Evolutionary conservation across 2,329 filamentous ascomycete species (phyloP).

Genomic region (Hypoxylon sp.): DNA sequence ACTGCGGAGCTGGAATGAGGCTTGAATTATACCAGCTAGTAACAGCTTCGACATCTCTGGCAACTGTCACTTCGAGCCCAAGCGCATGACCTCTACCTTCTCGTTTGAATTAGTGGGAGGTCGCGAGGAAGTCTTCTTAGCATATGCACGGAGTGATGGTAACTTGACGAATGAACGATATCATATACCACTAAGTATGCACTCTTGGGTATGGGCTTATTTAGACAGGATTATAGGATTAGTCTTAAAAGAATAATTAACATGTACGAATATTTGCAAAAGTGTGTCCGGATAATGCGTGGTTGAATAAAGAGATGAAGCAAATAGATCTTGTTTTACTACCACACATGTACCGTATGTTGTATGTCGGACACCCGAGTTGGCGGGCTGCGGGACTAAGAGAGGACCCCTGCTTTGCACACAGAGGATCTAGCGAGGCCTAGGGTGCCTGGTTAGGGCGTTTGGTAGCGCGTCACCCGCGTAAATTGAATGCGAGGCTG

Average conservation of each 20-base stretch:
- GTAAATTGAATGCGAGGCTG: constrained; percentile 33
- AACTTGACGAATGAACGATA: neutral
- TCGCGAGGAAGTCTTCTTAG: constrained; percentile 1
- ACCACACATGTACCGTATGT: too few species aligned
- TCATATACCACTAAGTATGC: constrained; percentile 2
- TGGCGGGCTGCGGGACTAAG: neutral
- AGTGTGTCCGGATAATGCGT: neutral
- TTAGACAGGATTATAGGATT: neutral
- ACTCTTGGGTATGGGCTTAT: neutral
- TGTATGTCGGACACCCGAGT: neutral
- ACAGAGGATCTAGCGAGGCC: constrained; percentile 8
- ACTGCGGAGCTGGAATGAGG: constrained; percentile 58
- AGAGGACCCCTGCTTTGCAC: neutral
- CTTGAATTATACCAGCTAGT: constrained; percentile 56
- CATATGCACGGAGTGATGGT: neutral
- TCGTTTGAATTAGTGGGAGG: neutral
- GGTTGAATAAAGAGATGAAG: neutral
- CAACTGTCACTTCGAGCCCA: constrained; percentile 23
- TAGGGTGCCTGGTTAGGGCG: neutral
- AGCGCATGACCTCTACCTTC: neutral
- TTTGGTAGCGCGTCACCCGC: constrained; percentile 36
- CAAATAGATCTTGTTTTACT: neutral
- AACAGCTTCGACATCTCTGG: constrained; percentile 29
- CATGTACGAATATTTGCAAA: neutral
- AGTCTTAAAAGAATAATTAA: neutral